Base-by-base conservation (phyloP, 225 moss, liverwort and hornwort genomes). In the Marchantia polymorpha region DNA sequence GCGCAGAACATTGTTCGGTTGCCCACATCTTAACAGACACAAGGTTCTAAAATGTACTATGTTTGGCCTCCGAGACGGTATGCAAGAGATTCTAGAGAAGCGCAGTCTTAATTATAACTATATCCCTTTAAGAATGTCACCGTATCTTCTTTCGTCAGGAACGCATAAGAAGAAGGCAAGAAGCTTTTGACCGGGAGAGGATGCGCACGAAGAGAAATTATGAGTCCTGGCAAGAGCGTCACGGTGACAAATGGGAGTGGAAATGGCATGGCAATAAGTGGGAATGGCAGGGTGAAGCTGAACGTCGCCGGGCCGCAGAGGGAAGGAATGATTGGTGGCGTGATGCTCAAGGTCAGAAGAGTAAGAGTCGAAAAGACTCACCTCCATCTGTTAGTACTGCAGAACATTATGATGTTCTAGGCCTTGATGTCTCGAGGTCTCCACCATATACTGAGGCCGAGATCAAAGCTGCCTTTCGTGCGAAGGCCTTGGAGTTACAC, bases 181-280 rank as follows among this genome's bases (percentile, higher is more conserved):
- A 92, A 84, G 92, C 91, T 6, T 92, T 92, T 56, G 85, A 91
- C 9, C 86, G 87, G 67, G 94, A 96, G 81, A 94, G 87, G 75
- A 87, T 81, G 69, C 89, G 91, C 0, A 83, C 86, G 61, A 90
- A 85, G 23, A 84, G 86, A 49, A 88, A 91, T 31, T 90, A 89
- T 77, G 91, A 93, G 73, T 89, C 96, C 12, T 96, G 96, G 96
- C 92, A 91, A 9, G 92, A 92, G 89, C 94, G 91, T 60, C 90
- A 88, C 54, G 94, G 94, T 77, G 94, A 96, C 29, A 92, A 90
- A 75, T 96, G 96, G 96, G 94, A 96, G 80, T 94, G 96, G 96
- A 89, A 81, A 59, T 88, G 92, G 90, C 87, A 88, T 55, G 85
- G 83, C 20, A 79, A 78, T 47, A 81, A 79, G 66, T 88, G 87